Conservation (phyloP, 495 filamentous ascomycete genomes). For the Hypomontagnella monticulosa region DNA sequence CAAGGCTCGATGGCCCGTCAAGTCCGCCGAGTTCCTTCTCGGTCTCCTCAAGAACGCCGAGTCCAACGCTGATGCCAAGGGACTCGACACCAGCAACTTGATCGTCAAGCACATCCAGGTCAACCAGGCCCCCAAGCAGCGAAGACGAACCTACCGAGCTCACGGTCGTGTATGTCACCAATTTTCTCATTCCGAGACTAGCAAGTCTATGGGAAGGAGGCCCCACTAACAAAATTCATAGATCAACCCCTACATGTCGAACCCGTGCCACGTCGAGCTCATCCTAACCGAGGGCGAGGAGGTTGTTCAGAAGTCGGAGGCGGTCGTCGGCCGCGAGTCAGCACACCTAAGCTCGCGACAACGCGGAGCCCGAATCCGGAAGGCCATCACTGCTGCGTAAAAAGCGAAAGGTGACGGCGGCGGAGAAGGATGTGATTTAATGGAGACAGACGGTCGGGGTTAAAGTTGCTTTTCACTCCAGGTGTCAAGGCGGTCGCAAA, state of each 20-base stretch:
- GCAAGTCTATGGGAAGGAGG: not conserved
- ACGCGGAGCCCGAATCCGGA: constrained; percentile 80
- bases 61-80: constrained; percentile 98
- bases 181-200: not conserved
- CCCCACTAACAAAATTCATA: constrained; percentile 50
- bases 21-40: constrained; percentile 97
- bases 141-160: constrained; percentile 97
- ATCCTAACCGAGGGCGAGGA: constrained; percentile 98
- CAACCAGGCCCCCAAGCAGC: constrained; percentile 99
- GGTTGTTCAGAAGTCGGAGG: constrained; percentile 83
- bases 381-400: constrained; percentile 83
- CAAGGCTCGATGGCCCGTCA: constrained; percentile 97
- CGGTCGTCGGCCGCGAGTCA: constrained; percentile 67
- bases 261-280: constrained; percentile 99
- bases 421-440: constrained; percentile 41
- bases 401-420: constrained; percentile 25
- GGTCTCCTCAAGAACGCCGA: constrained; percentile 98
- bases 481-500: constrained; percentile 52
- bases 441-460: constrained; percentile 38
- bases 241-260: constrained; percentile 99
- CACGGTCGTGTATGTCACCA: constrained; percentile 92
- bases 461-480: constrained; percentile 49
- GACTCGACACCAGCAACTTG: constrained; percentile 95
- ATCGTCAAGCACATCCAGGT: constrained; percentile 99
- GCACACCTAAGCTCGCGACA: constrained; percentile 83